Conservation (phyloP, 441 rosid species). For the Gossypium gossypioides region DNA sequence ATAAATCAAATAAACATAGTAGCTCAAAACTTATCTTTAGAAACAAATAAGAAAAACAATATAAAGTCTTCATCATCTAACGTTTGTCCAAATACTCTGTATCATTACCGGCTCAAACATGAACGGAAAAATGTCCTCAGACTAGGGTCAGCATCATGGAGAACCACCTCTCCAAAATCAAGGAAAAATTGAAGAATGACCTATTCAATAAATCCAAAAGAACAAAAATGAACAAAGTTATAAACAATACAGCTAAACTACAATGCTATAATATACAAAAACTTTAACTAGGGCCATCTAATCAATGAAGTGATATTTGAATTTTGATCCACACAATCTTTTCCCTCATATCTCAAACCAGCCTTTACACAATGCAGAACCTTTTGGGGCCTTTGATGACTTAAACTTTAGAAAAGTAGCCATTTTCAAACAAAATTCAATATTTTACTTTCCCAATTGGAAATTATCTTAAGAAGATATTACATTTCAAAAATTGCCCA, state of each 20-base stretch:
- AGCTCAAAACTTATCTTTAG: neutral
- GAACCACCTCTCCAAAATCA: conserved; percentile 80
- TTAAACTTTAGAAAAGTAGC: neutral
- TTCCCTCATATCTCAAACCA: neutral
- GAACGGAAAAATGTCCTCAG: conserved; percentile 66
- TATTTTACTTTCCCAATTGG: neutral
- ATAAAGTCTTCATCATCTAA: neutral
- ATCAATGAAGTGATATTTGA: neutral
- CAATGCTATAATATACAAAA: neutral
- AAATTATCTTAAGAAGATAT: neutral
- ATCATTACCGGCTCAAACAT: conserved; percentile 80
- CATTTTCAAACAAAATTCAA: neutral
- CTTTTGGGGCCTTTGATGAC: neutral
- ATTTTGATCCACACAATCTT: neutral
- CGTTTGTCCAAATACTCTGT: neutral
- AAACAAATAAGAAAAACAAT: neutral
- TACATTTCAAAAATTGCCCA: neutral
- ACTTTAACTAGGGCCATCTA: neutral
- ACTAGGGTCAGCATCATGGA: conserved; percentile 91
- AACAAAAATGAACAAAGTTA: neutral
- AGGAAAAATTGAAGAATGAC: conserved; percentile 80
- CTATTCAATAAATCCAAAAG: conserved; percentile 25
- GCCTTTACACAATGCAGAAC: neutral
- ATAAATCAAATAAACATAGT: neutral
- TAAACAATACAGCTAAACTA: neutral